These are phyloP conservation scores for Trichoderma atroviride DNA, from an alignment of 2,329 filamentous ascomycete genomes.

Conservation along the genomic window DNA sequence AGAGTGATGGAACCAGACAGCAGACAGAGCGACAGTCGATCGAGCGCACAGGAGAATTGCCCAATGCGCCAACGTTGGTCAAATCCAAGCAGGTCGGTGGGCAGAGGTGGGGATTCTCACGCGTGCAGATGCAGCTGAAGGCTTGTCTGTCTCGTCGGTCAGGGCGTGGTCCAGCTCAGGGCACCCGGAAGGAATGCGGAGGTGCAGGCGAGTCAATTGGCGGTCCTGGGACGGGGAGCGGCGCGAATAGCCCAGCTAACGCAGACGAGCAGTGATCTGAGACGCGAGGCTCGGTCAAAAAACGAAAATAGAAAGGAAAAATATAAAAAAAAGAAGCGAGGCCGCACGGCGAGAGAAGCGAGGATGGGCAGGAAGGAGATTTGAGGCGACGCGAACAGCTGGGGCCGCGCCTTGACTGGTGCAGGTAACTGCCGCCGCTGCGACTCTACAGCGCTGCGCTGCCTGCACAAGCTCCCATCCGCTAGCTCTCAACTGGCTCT, in stretches of 20 bases:
- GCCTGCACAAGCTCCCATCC: background rate
- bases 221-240: background rate
- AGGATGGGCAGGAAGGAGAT: slow-evolving; percentile 25
- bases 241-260: slow-evolving; percentile 18
- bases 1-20: slow-evolving; percentile 29
- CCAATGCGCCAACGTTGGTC: slow-evolving; percentile 10
- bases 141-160: slow-evolving; percentile 13
- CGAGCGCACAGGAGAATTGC: slow-evolving; percentile 4
- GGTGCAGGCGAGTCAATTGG: background rate
- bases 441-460: background rate
- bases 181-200: background rate
- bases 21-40: slow-evolving; percentile 24
- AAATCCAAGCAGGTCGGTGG: background rate
- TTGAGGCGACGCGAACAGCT: slow-evolving; percentile 25
- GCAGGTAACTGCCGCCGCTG: background rate
- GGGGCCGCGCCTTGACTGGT: slow-evolving; percentile 2
- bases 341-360: slow-evolving; percentile 21
- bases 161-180: slow-evolving; percentile 15
- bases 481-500: background rate
- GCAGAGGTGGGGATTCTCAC: slow-evolving; percentile 19
- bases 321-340: slow-evolving; percentile 11
- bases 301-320: background rate
- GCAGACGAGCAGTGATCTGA: slow-evolving; percentile 15
- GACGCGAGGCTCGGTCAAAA: background rate
- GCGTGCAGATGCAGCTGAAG: slow-evolving; percentile 24